These are phyloP conservation scores for Ceratobasidium sp. DNA, from an alignment of 1,284 basidiomycete species.

Conservation along the genomic window DNA sequence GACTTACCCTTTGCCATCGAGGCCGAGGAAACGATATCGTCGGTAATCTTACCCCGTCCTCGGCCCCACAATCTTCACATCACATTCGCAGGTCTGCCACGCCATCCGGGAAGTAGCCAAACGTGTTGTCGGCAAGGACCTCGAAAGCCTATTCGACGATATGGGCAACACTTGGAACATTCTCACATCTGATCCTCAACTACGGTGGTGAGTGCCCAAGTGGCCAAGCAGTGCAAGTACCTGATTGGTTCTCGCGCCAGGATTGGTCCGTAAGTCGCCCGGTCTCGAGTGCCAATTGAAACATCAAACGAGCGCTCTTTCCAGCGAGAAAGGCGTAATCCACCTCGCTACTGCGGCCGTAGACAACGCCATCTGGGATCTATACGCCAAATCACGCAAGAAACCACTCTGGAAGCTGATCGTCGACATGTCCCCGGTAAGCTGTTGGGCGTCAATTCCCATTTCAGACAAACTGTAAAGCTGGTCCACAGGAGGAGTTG, in stretches of 20 bases:
- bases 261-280: constrained; percentile 45
- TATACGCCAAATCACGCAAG: constrained; percentile 80
- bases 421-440: constrained; percentile 83
- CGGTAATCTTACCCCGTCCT: constrained; percentile 51
- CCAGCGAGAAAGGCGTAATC: constrained; percentile 70
- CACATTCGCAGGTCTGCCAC: constrained; percentile 71
- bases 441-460: constrained; percentile 49
- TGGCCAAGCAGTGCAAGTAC: neutral
- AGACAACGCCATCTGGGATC: constrained; percentile 85
- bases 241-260: neutral
- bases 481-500: constrained; percentile 77
- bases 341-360: constrained; percentile 86
- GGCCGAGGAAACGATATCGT: constrained; percentile 90
- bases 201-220: constrained; percentile 78
- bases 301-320: neutral
- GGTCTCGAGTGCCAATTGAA: neutral
- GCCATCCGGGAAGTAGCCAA: constrained; percentile 84
- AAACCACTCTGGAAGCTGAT: constrained; percentile 91
- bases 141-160: constrained; percentile 84
- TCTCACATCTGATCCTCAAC: constrained; percentile 86
- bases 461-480: constrained; percentile 33
- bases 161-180: constrained; percentile 89
- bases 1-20: constrained; percentile 16
- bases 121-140: constrained; percentile 84
- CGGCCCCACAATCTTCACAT: neutral